Evolutionary conservation across 192 early-diverging fungal genomes (phyloP), one percentile per base, ranked within the genome.

Genomic region (Backusella circina): DNA sequence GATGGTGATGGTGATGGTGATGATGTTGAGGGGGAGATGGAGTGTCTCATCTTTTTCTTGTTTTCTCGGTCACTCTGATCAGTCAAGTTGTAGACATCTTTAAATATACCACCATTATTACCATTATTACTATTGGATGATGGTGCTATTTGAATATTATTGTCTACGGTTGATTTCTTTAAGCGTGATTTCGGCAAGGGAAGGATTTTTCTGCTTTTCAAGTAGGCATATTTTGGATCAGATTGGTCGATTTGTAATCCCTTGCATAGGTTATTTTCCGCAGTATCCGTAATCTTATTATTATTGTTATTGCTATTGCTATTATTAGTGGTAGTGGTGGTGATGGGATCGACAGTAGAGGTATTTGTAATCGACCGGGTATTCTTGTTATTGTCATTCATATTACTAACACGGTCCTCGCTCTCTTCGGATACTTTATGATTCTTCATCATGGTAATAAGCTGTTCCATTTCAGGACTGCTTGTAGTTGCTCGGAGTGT

Each of bases 181-280:
- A 35, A 44, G 10, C 61, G 73, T 65, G 73, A 28, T 31, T 74
- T 74, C 10, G 73, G 73, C 39, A 74, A 65, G 7, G 73, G 73
- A 16, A 74, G 61, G 16, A 74, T 74, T 35, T 36, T 37, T 30
- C 73, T 16, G 18, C 18, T 39, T 26, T 74, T 35, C 18, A 74
- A 10, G 41, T 66, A 64, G 8, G 61, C 23, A 47, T 65, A 18
- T 28, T 65, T 36, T 65, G 30, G 31, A 8, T 31, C 30, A 67
- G 65, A 35, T n/a, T 31, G 33, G 65, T 31, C 65, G 18, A 35
- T 31, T 67, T 67, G 65, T 67, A 35, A 36, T 35, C 15, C 65
- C 1, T 67, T 31, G 33, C 5, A 31, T 67, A 21, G n/a, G n/a
- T 18, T 4, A 12, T 21, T 44, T 15, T 70, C 23, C 12, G 67